Conservation (phyloP, 2,329 filamentous ascomycete species). For the Hymenoscyphus infarciens region DNA sequence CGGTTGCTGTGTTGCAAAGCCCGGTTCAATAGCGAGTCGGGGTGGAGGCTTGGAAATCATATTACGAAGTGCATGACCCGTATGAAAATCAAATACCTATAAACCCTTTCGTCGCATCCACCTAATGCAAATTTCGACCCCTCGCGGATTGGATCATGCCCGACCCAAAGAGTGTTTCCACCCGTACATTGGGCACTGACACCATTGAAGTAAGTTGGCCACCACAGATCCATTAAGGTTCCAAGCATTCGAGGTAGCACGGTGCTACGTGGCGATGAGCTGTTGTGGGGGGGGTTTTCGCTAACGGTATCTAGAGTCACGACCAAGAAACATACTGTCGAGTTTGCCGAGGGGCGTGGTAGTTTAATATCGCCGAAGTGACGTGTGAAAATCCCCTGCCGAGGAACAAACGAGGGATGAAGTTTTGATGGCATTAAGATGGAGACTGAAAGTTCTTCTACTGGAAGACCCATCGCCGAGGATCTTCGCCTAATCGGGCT, state of each 20-base stretch:
- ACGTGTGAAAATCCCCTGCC: not conserved
- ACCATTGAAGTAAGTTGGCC: not conserved
- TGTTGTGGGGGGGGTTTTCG: not conserved
- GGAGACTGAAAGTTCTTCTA: slow-evolving; percentile 5
- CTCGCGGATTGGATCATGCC: slow-evolving; percentile 1
- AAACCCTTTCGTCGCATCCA: not conserved
- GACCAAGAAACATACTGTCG: not conserved
- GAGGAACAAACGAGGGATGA: not conserved
- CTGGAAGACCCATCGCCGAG: slow-evolving; percentile 5
- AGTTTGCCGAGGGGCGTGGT: not conserved
- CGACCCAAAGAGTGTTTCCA: not conserved
- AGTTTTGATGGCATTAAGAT: not conserved
- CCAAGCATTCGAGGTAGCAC: not conserved
- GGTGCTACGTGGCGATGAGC: slow-evolving; percentile 3
- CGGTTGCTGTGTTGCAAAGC: not conserved
- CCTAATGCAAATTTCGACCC: not conserved
- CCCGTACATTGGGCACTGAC: not conserved
- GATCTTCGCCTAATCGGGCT: slow-evolving; percentile 17
- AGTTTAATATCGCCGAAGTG: not conserved
- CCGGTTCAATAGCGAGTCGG: not conserved
- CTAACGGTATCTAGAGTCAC: slow-evolving; percentile 2
- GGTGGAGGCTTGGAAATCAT: not conserved
- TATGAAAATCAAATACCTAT: not conserved
- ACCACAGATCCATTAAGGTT: not conserved
- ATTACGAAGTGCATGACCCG: not conserved